These are phyloP conservation scores for Phyllosticta capitalensis DNA, from an alignment of 2,329 filamentous ascomycete genomes.

Conservation along the genomic window DNA sequence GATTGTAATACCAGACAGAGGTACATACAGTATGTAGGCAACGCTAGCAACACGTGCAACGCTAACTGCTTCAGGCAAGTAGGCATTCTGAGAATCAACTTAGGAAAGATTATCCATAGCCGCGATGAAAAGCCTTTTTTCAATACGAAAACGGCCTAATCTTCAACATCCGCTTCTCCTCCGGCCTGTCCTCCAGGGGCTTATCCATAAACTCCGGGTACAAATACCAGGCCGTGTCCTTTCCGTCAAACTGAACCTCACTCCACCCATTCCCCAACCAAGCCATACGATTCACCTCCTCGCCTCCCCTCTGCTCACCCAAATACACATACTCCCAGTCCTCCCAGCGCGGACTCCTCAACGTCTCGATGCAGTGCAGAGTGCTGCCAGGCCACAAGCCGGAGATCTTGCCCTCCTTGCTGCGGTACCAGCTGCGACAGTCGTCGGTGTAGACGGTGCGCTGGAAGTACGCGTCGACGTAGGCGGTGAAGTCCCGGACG, in stretches of 20 bases:
- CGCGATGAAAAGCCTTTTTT: background rate
- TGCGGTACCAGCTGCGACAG: constrained; percentile 29
- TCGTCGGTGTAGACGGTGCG: constrained; percentile 25
- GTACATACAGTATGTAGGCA: no score
- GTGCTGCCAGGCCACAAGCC: constrained; percentile 27
- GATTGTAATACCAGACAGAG: no score
- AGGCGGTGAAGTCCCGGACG: constrained; percentile 22
- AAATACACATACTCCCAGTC: constrained; percentile 25
- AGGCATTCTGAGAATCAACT: background rate
- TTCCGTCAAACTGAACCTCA: constrained; percentile 19
- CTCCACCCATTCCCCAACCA: constrained; percentile 28
- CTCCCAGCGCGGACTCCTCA: constrained; percentile 27
- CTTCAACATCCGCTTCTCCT: constrained; percentile 28
- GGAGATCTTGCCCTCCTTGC: constrained; percentile 17
- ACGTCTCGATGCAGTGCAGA: constrained; percentile 23
- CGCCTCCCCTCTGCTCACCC: constrained; percentile 13
- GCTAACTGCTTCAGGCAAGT: background rate
- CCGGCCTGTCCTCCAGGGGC: constrained; percentile 26
- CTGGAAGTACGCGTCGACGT: constrained; percentile 25
- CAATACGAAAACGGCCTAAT: constrained; percentile 27
- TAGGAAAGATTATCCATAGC: background rate
- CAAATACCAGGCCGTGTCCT: constrained; percentile 34
- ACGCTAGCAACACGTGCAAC: background rate
- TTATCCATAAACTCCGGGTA: constrained; percentile 30
- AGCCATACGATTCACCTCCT: constrained; percentile 20